Evolutionary conservation across 2,329 filamentous ascomycete genomes (phyloP).

Genomic region (Tricladium varicosporioides): DNA sequence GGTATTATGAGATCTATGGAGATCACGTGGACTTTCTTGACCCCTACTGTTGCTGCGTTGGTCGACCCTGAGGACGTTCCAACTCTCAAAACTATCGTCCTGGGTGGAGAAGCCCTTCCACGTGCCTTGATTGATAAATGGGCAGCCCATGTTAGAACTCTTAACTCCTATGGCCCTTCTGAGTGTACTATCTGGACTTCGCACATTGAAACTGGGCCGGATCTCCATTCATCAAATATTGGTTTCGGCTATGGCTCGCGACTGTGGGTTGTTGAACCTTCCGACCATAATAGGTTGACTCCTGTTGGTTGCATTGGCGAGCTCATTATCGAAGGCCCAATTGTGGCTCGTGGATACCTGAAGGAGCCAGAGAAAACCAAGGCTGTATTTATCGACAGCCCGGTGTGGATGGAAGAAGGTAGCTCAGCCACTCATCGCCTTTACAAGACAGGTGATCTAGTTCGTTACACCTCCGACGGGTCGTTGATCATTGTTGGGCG

Average conservation of each 20-base stretch:
- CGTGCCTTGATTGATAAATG: slow-evolving; percentile 44
- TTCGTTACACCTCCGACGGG: slow-evolving; percentile 3
- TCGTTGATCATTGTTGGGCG: slow-evolving; percentile 37
- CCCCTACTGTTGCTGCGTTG: slow-evolving; percentile 51
- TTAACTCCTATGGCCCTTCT: slow-evolving; percentile 71
- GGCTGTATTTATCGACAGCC: slow-evolving; percentile 55
- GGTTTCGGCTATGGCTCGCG: background rate
- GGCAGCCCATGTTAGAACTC: slow-evolving; percentile 34
- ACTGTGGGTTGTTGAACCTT: slow-evolving; percentile 37
- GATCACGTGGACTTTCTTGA: slow-evolving; percentile 21
- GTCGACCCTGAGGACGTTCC: slow-evolving; percentile 82
- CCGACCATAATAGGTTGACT: slow-evolving; percentile 17
- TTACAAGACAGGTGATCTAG: slow-evolving; percentile 13
- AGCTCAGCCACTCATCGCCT: background rate
- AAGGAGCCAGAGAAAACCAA: slow-evolving; percentile 56
- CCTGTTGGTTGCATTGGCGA: slow-evolving; percentile 28
- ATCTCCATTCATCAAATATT: slow-evolving; percentile 11
- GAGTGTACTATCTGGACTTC: slow-evolving; percentile 54
- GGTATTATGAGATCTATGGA: slow-evolving; percentile 16
- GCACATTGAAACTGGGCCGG: slow-evolving; percentile 5
- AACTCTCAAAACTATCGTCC: slow-evolving; percentile 65
- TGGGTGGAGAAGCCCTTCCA: slow-evolving; percentile 85
- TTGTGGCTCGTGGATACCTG: slow-evolving; percentile 62
- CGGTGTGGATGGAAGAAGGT: slow-evolving; percentile 38
- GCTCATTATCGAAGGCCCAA: slow-evolving; percentile 43